Percentiles rank a stretch among this genome's conserved stretches.
Evolutionary conservation across 2,329 filamentous ascomycete species (phyloP).

Genomic region (Colletotrichum falcatum): DNA sequence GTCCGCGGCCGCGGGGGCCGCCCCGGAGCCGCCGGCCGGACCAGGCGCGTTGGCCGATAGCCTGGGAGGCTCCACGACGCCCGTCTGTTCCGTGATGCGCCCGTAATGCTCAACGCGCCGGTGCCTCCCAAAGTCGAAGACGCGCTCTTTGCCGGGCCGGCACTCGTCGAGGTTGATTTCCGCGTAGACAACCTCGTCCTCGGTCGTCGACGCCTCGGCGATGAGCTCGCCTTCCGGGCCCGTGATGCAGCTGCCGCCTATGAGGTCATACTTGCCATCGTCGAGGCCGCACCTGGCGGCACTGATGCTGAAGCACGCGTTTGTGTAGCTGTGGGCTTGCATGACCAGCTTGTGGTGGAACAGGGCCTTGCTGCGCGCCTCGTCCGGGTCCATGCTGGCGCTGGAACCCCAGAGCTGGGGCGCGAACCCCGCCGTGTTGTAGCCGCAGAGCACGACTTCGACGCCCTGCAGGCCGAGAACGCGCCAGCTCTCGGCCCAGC

Average conservation of each 20-base stretch:
- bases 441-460: conserved; percentile 53
- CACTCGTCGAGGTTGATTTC: conserved; percentile 62
- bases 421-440: conserved; percentile 63
- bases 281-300: conserved; percentile 59
- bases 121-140: conserved; percentile 59
- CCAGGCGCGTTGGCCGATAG: neutral
- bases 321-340: conserved; percentile 65
- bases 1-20: neutral
- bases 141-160: conserved; percentile 59
- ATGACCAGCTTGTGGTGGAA: conserved; percentile 65
- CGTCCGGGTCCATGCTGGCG: conserved; percentile 48
- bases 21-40: neutral
- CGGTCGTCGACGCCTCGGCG: conserved; percentile 60
- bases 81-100: conserved; percentile 54
- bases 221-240: conserved; percentile 62
- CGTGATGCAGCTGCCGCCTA: conserved; percentile 61
- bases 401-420: conserved; percentile 53
- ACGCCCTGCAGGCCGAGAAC: conserved; percentile 59
- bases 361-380: conserved; percentile 57
- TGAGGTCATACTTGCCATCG: conserved; percentile 58
- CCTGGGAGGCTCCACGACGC: conserved; percentile 45
- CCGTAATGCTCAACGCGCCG: conserved; percentile 57
- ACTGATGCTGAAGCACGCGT: conserved; percentile 62
- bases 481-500: conserved; percentile 66
- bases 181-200: conserved; percentile 62